These are phyloP conservation scores for Uncinocarpus reesii DNA, from an alignment of 2,329 filamentous ascomycete genomes.

Conservation along the genomic window DNA sequence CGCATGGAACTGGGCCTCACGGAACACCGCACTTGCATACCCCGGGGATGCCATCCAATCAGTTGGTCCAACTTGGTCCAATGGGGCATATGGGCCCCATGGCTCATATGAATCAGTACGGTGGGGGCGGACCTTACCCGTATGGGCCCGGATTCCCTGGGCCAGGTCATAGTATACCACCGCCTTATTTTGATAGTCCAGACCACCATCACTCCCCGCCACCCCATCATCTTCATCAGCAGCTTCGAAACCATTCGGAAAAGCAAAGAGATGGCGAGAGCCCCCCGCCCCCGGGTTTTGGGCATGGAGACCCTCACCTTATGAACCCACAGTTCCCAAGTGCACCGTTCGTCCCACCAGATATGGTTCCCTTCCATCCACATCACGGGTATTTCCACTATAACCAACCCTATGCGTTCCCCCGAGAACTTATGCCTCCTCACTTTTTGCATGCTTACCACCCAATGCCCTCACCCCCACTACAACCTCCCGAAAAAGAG, in stretches of 20 bases:
- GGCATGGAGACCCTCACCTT: conserved; percentile 23
- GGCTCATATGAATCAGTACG: conserved; percentile 11
- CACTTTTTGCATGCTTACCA: conserved; percentile 31
- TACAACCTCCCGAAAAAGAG: conserved; percentile 18
- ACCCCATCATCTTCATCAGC: conserved; percentile 13
- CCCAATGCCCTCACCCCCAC: conserved; percentile 27
- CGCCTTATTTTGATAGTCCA: conserved; percentile 13
- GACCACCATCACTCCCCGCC: conserved; percentile 15
- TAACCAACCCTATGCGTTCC: conserved; percentile 10
- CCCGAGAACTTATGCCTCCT: conserved; percentile 28
- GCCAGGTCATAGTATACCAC: conserved; percentile 11
- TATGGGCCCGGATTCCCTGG: conserved; percentile 15
- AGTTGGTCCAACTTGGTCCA: conserved; percentile 17
- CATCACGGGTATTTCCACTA: conserved; percentile 21
- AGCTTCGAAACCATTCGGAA: conserved; percentile 12
- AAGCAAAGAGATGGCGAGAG: conserved; percentile 23
- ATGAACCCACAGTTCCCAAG: conserved; percentile 14
- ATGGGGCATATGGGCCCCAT: conserved; percentile 13
- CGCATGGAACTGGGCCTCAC: conserved; percentile 17
- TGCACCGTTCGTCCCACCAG: conserved; percentile 19
- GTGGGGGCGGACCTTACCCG: conserved; percentile 8
- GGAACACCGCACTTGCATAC: conserved; percentile 19
- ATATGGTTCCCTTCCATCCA: conserved; percentile 31
- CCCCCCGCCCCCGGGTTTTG: conserved; percentile 24
- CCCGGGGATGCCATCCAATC: conserved; percentile 19